A percentile compares a stretch with the other conserved stretches of the same genome.
These are phyloP conservation scores for Poteriospumella lacustris DNA, from an alignment of 108 stramenopile genomes.

Conservation along the genomic window DNA sequence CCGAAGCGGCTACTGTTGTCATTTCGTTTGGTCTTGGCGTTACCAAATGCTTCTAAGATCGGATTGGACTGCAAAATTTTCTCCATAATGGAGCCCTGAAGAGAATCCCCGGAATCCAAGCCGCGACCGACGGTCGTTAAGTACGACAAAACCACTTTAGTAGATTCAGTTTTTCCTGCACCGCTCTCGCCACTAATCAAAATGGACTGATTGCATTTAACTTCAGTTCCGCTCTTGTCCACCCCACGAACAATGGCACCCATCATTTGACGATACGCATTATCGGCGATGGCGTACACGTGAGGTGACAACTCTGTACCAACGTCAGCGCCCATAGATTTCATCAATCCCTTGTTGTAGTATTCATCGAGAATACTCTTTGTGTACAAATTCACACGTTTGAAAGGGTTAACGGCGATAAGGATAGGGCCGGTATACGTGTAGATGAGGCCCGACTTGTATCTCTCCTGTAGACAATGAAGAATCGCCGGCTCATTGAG, in stretches of 20 bases:
- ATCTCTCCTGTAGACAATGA: conserved; percentile 78
- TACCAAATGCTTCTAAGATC: conserved; percentile 92
- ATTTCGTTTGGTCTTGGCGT: conserved; percentile 87
- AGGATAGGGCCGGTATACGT: conserved; percentile 61
- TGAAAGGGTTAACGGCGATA: conserved; percentile 63
- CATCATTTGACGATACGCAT: conserved; percentile 89
- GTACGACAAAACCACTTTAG: conserved; percentile 92
- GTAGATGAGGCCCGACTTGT: conserved; percentile 58
- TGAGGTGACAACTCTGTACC: conserved; percentile 67
- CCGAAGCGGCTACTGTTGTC: conserved; percentile 92
- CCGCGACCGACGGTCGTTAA: conserved; percentile 53
- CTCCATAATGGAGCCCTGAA: conserved; percentile 60
- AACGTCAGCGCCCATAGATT: conserved; percentile 22
- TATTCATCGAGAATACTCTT: conserved; percentile 61
- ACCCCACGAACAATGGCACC: conserved; percentile 67
- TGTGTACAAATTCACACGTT: conserved; percentile 77
- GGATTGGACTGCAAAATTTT: conserved; percentile 83
- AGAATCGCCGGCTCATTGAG: conserved; percentile 97
- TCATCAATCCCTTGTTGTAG: conserved; percentile 43
- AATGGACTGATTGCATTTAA: conserved; percentile 76
- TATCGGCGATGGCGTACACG: conserved; percentile 85
- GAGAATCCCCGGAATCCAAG: conserved; percentile 29
- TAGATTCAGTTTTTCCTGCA: conserved; percentile 95
- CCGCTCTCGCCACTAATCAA: conserved; percentile 88
- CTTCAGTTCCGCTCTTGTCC: conserved; percentile 76